A percentile compares a stretch with the other conserved stretches of the same genome.
Evolutionary conservation across 2,329 filamentous ascomycete genomes (phyloP).

Genomic region (Neobulgaria alba): DNA sequence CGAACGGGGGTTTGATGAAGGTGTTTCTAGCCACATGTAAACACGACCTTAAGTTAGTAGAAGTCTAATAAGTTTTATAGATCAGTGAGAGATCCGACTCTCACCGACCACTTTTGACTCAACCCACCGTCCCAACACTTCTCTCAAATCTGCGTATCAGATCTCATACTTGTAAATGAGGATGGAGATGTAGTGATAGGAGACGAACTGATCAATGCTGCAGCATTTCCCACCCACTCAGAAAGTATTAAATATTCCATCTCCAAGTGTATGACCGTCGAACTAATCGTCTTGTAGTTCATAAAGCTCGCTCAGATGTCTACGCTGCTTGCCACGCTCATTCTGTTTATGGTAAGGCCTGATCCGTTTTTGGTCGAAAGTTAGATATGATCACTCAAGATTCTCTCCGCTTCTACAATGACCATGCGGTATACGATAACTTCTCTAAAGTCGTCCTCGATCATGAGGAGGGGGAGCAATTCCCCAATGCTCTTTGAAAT

Average conservation of each 20-base stretch:
- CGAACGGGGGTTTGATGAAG: slow-evolving; percentile 37
- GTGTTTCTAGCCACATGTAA: slow-evolving; percentile 52
- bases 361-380: slow-evolving; percentile 46
- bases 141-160: slow-evolving; percentile 50
- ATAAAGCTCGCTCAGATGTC: slow-evolving; percentile 48
- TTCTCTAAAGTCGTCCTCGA: slow-evolving; percentile 46
- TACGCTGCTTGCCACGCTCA: slow-evolving; percentile 49
- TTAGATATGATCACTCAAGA: slow-evolving; percentile 41
- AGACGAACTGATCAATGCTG: slow-evolving; percentile 40
- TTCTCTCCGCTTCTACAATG: slow-evolving; percentile 42
- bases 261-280: not conserved
- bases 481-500: slow-evolving; percentile 37
- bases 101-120: slow-evolving; percentile 37
- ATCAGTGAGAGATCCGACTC: slow-evolving; percentile 36
- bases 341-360: slow-evolving; percentile 47
- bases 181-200: slow-evolving; percentile 54
- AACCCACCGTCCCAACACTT: slow-evolving; percentile 59
- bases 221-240: slow-evolving; percentile 38
- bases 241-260: slow-evolving; percentile 28
- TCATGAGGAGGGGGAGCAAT: slow-evolving; percentile 39
- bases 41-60: not conserved
- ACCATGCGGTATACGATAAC: slow-evolving; percentile 30
- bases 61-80: not conserved
- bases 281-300: slow-evolving; percentile 32
- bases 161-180: slow-evolving; percentile 57